Percentiles rank a stretch among this genome's conserved stretches.
Conservation (phyloP, 345 rosid genomes). For the Turritis glabra region DNA sequence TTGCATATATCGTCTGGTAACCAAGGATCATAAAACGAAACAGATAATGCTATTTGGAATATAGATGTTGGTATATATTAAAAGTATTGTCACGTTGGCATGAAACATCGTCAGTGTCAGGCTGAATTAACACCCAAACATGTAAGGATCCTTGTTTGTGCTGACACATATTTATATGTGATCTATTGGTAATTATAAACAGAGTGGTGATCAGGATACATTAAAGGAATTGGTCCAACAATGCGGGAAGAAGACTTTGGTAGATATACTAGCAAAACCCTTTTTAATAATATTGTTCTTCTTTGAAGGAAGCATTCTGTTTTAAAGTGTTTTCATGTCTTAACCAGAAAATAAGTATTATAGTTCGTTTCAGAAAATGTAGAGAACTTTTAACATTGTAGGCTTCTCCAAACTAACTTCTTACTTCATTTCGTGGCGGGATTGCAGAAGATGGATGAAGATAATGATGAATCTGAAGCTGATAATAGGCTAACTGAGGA, state of each 20-base stretch:
- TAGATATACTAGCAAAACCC: constrained; percentile 36
- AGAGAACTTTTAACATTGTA: neutral
- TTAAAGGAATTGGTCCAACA: constrained; percentile 50
- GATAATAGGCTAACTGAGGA: constrained; percentile 16
- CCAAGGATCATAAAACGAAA: neutral
- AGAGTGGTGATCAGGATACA: constrained; percentile 73
- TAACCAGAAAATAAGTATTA: neutral
- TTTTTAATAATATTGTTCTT: neutral
- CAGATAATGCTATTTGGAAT: neutral
- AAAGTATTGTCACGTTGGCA: neutral
- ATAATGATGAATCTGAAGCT: constrained; percentile 26
- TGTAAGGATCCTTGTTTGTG: neutral
- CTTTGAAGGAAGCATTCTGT: no score
- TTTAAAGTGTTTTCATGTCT: neutral
- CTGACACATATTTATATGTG: constrained; percentile 5
- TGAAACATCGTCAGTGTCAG: neutral
- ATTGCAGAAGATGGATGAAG: constrained; percentile 38
- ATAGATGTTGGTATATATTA: neutral
- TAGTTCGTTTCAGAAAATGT: neutral
- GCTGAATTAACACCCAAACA: neutral
- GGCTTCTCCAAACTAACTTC: constrained; percentile 4
- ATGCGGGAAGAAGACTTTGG: constrained; percentile 36
- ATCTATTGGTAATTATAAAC: constrained; percentile 13
- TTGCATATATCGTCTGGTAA: constrained; percentile 14
- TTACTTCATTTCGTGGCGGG: constrained; percentile 12